These are phyloP conservation scores for Echinochloa phyllopogon DNA, from an alignment of 176 grass and related monocot genomes.

Conservation along the genomic window DNA sequence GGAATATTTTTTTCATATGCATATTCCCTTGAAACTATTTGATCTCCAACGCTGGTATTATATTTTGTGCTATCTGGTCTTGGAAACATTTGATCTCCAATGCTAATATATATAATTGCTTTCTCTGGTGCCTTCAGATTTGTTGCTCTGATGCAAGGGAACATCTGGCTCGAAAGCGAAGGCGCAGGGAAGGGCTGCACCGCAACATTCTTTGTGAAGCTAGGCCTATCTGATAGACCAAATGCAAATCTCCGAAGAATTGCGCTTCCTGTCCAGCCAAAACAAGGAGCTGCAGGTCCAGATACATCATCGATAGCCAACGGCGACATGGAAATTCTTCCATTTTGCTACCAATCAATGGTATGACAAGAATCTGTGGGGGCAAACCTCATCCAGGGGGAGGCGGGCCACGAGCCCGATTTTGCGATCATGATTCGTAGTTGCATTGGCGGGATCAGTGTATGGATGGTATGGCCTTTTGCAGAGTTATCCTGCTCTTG, in stretches of 20 bases:
- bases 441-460: not conserved
- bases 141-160: slow-evolving; percentile 67
- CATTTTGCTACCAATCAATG: slow-evolving; percentile 35
- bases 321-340: not conserved
- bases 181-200: slow-evolving; percentile 68
- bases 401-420: slow-evolving; percentile 3
- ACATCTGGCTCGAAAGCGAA: slow-evolving; percentile 79
- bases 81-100: not conserved
- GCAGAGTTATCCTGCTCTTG: not conserved
- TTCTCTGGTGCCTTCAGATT: slow-evolving; percentile 54
- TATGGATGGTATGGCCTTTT: not conserved
- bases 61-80: not conserved
- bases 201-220: slow-evolving; percentile 57
- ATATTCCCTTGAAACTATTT: not conserved
- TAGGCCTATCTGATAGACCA: slow-evolving; percentile 47
- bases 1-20: slow-evolving; percentile 20
- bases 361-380: not conserved
- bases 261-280: not conserved
- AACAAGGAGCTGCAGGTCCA: slow-evolving; percentile 12
- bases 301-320: slow-evolving; percentile 3
- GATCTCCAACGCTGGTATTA: not conserved
- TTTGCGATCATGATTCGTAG: slow-evolving; percentile 12
- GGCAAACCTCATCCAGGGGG: not conserved
- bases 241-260: slow-evolving; percentile 43
- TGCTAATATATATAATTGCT: not conserved